Evolutionary conservation across 2,329 filamentous ascomycete species (phyloP).

Genomic region (Aurifilum marmelostoma): DNA sequence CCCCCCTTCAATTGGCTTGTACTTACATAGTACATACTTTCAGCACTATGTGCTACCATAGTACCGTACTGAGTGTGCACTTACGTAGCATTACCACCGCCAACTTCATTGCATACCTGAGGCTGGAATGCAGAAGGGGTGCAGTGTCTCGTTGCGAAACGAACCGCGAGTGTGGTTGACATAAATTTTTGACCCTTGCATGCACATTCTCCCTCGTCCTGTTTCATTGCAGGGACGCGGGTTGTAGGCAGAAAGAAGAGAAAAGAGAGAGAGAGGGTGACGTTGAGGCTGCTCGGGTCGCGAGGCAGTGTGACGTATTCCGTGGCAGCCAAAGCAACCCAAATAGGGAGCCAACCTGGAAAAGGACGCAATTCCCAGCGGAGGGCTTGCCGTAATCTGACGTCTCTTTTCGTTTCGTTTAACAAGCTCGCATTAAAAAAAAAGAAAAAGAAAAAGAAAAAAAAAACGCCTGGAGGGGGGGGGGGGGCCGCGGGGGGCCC

Average conservation of each 20-base stretch:
- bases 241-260: not conserved
- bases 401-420: not conserved
- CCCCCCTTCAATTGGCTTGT: not conserved
- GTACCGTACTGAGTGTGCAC: too few relatives aligned
- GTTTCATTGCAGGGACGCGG: not conserved
- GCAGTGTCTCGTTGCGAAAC: constrained; percentile 1
- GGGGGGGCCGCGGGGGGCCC: too few relatives aligned
- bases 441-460: not conserved
- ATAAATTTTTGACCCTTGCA: not conserved
- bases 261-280: not conserved
- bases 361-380: constrained; percentile 8
- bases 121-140: not conserved
- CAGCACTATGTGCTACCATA: too few relatives aligned
- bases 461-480: not conserved
- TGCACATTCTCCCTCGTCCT: constrained; percentile 1
- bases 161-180: not conserved
- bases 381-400: constrained; percentile 4
- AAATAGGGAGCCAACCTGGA: constrained; percentile 1
- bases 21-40: not conserved
- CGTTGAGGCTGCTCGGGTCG: constrained; percentile 10
- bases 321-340: constrained; percentile 13
- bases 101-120: not conserved
- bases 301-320: constrained; percentile 7
- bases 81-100: not conserved
- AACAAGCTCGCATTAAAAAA: not conserved